phyloP scores from a whole-genome alignment of 2,329 filamentous ascomycete species.

The Paecilomyces dactylethromorphus region DNA sequence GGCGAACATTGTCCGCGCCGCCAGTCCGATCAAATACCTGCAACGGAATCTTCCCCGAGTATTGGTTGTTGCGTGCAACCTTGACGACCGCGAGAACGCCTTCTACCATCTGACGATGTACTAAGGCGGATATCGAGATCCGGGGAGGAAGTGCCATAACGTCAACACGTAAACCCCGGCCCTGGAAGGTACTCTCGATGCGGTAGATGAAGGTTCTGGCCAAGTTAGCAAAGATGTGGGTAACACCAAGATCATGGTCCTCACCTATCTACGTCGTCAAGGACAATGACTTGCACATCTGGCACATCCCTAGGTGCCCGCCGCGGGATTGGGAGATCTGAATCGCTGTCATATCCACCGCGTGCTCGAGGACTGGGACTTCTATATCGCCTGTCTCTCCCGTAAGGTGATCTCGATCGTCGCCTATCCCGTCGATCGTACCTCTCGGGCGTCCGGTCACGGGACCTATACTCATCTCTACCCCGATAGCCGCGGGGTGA shows the following conservation, averaged over 20 bases:
- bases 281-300: slow-evolving; percentile 79
- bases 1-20: slow-evolving; percentile 69
- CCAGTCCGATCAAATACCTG: slow-evolving; percentile 78
- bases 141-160: slow-evolving; percentile 73
- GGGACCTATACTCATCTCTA: slow-evolving; percentile 56
- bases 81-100: slow-evolving; percentile 81
- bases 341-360: slow-evolving; percentile 50
- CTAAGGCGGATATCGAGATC: slow-evolving; percentile 69
- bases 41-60: slow-evolving; percentile 66
- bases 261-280: slow-evolving; percentile 64
- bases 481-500: slow-evolving; percentile 56
- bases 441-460: slow-evolving; percentile 40
- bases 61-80: slow-evolving; percentile 63
- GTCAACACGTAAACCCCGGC: slow-evolving; percentile 66
- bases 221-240: slow-evolving; percentile 9
- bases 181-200: slow-evolving; percentile 70
- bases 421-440: slow-evolving; percentile 51
- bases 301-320: slow-evolving; percentile 70
- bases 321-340: slow-evolving; percentile 64
- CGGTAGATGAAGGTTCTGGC: slow-evolving; percentile 69
- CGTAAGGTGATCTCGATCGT: slow-evolving; percentile 64
- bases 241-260: slow-evolving; percentile 4
- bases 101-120: slow-evolving; percentile 78
- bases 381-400: slow-evolving; percentile 57
- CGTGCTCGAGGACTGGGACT: slow-evolving; percentile 62